phyloP scores from a whole-genome alignment of 495 filamentous ascomycete genomes.

The Ramalina peruviana region DNA sequence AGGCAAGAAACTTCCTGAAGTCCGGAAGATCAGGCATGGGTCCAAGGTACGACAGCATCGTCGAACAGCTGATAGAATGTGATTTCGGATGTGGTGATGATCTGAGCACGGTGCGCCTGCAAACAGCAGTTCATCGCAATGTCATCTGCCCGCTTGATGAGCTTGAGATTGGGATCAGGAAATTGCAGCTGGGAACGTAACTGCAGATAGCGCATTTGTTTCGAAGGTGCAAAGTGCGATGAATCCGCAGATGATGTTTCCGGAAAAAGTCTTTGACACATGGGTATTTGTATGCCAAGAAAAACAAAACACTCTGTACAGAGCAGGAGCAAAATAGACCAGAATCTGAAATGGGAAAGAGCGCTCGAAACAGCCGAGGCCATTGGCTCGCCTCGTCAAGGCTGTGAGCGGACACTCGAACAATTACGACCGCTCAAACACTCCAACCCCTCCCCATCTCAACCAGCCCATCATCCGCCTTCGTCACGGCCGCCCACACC shows the following conservation, averaged over 20 bases:
- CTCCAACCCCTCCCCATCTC: conserved; percentile 53
- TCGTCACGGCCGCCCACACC: conserved; percentile 62
- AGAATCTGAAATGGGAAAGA: too few relatives aligned
- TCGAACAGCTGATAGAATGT: conserved; percentile 1
- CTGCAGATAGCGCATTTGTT: too few relatives aligned
- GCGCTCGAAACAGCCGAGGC: too few relatives aligned
- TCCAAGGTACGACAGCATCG: background rate
- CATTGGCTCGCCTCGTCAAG: too few relatives aligned
- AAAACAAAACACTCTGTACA: too few relatives aligned
- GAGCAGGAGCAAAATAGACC: too few relatives aligned
- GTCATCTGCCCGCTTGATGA: conserved; percentile 1
- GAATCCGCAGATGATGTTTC: too few relatives aligned
- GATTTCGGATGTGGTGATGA: background rate
- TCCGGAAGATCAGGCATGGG: background rate
- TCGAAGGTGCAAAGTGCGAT: too few relatives aligned
- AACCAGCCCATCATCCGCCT: conserved; percentile 65
- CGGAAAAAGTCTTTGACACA: too few relatives aligned
- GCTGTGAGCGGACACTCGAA: too few relatives aligned
- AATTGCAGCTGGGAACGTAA: background rate
- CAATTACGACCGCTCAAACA: conserved; percentile 18
- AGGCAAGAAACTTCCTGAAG: background rate
- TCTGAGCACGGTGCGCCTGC: background rate
- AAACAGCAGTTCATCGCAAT: background rate
- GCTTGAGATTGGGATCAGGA: background rate
- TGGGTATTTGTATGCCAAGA: too few relatives aligned